Evolutionary conservation across 129 eudicot genomes (phyloP).

Genomic region (Arctium lappa): DNA sequence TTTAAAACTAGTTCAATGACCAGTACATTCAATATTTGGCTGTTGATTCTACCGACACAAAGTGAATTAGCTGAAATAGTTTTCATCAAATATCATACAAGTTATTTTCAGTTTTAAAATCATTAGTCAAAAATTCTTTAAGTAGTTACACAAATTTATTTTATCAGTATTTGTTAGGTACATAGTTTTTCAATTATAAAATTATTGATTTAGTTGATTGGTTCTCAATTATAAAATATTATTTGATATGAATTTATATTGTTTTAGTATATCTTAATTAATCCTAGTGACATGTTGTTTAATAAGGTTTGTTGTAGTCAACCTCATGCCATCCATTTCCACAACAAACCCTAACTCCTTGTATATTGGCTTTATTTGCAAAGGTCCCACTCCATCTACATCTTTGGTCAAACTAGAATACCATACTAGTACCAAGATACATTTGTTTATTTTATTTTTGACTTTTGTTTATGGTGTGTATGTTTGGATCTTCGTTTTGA

Average conservation of each 20-base stretch:
- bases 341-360: background rate
- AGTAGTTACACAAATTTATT: too few species aligned
- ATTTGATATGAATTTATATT: too few species aligned
- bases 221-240: background rate
- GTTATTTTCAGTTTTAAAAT: background rate
- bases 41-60: background rate
- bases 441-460: background rate
- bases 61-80: background rate
- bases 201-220: background rate
- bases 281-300: background rate
- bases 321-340: constrained; percentile 2
- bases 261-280: background rate
- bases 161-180: background rate
- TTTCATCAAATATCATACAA: background rate
- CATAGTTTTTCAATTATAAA: too few species aligned
- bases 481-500: too few species aligned
- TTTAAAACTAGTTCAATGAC: background rate
- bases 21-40: background rate
- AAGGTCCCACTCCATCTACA: background rate
- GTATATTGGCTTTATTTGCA: background rate
- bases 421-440: background rate
- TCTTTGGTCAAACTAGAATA: background rate
- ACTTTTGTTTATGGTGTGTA: background rate
- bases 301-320: constrained; percentile 3
- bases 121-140: background rate